These are phyloP conservation scores for Articulospora tetracladia DNA, from an alignment of 495 filamentous ascomycete species.

Conservation along the genomic window DNA sequence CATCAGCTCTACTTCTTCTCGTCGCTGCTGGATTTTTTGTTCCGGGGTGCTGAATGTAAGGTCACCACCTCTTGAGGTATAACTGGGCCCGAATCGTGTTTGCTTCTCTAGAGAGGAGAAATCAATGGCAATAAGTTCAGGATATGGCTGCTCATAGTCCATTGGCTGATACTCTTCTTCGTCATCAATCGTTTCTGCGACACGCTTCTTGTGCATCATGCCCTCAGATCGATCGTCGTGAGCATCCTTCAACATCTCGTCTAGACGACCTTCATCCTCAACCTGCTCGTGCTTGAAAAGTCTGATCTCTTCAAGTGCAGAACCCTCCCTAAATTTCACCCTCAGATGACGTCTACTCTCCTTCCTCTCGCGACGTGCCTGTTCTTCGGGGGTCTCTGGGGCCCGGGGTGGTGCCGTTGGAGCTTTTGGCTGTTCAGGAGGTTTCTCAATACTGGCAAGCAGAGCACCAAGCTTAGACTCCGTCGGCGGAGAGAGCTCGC, in stretches of 20 bases:
- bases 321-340: slow-evolving; percentile 69
- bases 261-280: slow-evolving; percentile 68
- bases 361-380: slow-evolving; percentile 68
- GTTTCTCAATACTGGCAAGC: slow-evolving; percentile 63
- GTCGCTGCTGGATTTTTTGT: slow-evolving; percentile 61
- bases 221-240: slow-evolving; percentile 74
- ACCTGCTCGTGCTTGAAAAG: slow-evolving; percentile 71
- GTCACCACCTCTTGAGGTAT: slow-evolving; percentile 58
- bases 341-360: slow-evolving; percentile 69
- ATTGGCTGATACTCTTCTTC: slow-evolving; percentile 43
- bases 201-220: slow-evolving; percentile 65
- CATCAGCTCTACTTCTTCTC: slow-evolving; percentile 78
- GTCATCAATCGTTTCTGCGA: slow-evolving; percentile 58
- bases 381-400: slow-evolving; percentile 75
- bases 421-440: slow-evolving; percentile 51
- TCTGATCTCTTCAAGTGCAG: slow-evolving; percentile 65
- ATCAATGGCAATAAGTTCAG: slow-evolving; percentile 44
- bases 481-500: slow-evolving; percentile 28
- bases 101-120: slow-evolving; percentile 33
- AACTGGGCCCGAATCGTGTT: slow-evolving; percentile 34
- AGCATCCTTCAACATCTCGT: slow-evolving; percentile 61
- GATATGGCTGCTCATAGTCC: slow-evolving; percentile 31
- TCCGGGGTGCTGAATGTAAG: slow-evolving; percentile 58
- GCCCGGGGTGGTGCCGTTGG: slow-evolving; percentile 48
- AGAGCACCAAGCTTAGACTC: slow-evolving; percentile 36